A percentile compares a stretch with the other conserved stretches of the same genome.
Evolutionary conservation across 257 asterid species (phyloP).

Genomic region (Salvia splendens): DNA sequence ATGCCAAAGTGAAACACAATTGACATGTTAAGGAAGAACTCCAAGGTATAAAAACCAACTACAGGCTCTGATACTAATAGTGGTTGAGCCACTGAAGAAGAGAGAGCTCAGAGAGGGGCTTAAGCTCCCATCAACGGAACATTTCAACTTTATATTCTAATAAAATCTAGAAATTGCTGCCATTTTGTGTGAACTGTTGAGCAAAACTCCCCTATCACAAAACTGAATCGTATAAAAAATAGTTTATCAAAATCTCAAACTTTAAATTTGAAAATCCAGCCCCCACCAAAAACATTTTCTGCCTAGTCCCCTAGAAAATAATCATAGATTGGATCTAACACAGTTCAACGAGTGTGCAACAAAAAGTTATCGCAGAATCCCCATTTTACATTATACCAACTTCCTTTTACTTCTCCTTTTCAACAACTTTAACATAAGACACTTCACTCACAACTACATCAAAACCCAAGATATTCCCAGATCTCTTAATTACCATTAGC

Average conservation of each 20-base stretch:
- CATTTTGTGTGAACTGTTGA: too few species aligned
- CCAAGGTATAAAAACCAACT: neutral
- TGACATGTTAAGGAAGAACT: neutral
- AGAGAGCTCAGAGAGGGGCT: too few species aligned
- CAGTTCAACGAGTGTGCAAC: neutral
- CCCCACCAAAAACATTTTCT: too few species aligned
- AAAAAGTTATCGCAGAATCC: constrained; percentile 2
- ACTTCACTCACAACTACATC: neutral
- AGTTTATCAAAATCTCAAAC: too few species aligned
- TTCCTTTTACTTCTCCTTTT: neutral
- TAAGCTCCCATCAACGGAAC: too few species aligned
- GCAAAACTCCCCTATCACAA: too few species aligned
- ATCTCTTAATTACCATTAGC: neutral
- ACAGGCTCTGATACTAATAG: constrained; percentile 1
- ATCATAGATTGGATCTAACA: constrained; percentile 1
- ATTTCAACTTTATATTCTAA: too few species aligned
- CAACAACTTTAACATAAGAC: constrained; percentile 14
- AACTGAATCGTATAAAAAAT: too few species aligned
- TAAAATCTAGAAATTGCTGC: too few species aligned
- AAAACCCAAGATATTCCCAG: constrained; percentile 11
- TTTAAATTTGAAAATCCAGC: too few species aligned
- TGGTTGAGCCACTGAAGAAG: too few species aligned
- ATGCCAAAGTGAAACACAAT: constrained; percentile 6
- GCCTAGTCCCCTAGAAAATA: too few species aligned
- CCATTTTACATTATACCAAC: constrained; percentile 17